phyloP scores from a whole-genome alignment of 352 stramenopile genomes.

The Phytophthora cajani region DNA sequence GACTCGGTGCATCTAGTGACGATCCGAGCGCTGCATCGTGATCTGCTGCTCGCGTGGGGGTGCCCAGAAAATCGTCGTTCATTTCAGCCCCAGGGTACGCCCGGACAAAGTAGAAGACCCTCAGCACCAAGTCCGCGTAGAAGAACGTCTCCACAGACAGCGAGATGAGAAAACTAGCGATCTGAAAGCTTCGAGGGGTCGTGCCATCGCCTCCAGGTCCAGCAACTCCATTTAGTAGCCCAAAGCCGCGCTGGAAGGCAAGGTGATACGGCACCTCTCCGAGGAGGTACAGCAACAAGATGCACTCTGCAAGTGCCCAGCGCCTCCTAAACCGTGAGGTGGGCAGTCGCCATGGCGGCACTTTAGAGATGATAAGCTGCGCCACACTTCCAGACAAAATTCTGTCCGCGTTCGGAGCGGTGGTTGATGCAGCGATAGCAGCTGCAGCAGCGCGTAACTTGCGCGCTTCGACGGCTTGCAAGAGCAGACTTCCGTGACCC shows the following conservation, averaged over 20 bases:
- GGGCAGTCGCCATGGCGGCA: conserved; percentile 32
- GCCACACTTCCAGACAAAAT: conserved; percentile 10
- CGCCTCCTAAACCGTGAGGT: conserved; percentile 38
- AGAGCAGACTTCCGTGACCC: conserved; percentile 38
- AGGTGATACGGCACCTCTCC: conserved; percentile 55
- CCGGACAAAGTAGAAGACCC: conserved; percentile 51
- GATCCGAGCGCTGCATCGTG: not conserved
- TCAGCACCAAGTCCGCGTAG: conserved; percentile 55
- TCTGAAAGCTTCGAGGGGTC: conserved; percentile 45
- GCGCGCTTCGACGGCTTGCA: conserved; percentile 34
- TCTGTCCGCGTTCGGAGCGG: conserved; percentile 5
- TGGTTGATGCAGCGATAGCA: conserved; percentile 5
- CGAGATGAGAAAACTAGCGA: conserved; percentile 39
- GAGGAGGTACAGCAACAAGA: conserved; percentile 44
- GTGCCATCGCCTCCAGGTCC: conserved; percentile 27
- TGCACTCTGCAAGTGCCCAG: conserved; percentile 40
- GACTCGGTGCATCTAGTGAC: conserved; percentile 8
- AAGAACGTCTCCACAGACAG: conserved; percentile 69
- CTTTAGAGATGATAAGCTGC: conserved; percentile 11
- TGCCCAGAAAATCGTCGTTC: conserved; percentile 20
- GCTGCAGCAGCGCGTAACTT: conserved; percentile 25
- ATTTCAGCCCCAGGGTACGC: conserved; percentile 13
- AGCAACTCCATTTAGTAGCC: conserved; percentile 39
- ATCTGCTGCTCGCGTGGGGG: not conserved
- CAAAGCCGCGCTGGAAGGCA: conserved; percentile 56